Conservation (phyloP, 2,329 filamentous ascomycete species). For the Clonostachys sp. region DNA sequence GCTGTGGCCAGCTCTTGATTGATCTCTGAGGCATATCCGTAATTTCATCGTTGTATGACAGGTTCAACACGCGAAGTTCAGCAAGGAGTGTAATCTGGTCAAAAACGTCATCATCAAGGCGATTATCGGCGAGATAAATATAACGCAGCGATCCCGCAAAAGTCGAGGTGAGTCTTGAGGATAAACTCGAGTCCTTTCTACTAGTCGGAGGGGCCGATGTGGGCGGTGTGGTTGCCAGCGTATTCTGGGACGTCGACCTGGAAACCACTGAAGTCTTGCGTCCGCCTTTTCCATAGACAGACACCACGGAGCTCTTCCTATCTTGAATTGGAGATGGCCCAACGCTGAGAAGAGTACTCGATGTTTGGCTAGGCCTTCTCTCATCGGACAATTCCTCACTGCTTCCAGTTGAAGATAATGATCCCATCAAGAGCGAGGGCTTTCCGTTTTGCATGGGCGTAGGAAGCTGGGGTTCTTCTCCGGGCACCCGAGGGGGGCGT, state of each 20-base stretch:
- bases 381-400: slow-evolving; percentile 70
- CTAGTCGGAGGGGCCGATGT: slow-evolving; percentile 46
- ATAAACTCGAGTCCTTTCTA: slow-evolving; percentile 87
- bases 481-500: slow-evolving; percentile 58
- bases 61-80: slow-evolving; percentile 82
- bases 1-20: slow-evolving; percentile 82
- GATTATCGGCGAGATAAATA: slow-evolving; percentile 87
- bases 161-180: slow-evolving; percentile 74
- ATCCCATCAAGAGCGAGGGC: slow-evolving; percentile 27
- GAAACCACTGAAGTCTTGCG: slow-evolving; percentile 83
- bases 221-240: slow-evolving; percentile 12
- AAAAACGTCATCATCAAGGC: slow-evolving; percentile 91
- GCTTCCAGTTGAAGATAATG: slow-evolving; percentile 59
- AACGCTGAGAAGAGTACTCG: slow-evolving; percentile 69
- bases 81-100: slow-evolving; percentile 80
- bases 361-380: slow-evolving; percentile 80
- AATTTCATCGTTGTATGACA: slow-evolving; percentile 86
- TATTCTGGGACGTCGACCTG: slow-evolving; percentile 45
- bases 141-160: slow-evolving; percentile 84
- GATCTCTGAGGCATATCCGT: slow-evolving; percentile 88
- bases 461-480: slow-evolving; percentile 33
- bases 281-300: slow-evolving; percentile 72
- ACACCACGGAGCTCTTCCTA: slow-evolving; percentile 81
- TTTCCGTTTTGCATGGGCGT: slow-evolving; percentile 31
- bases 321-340: slow-evolving; percentile 67